Base-by-base conservation (phyloP, 2,329 filamentous ascomycete genomes). In the Sclerotinia subarctica region DNA sequence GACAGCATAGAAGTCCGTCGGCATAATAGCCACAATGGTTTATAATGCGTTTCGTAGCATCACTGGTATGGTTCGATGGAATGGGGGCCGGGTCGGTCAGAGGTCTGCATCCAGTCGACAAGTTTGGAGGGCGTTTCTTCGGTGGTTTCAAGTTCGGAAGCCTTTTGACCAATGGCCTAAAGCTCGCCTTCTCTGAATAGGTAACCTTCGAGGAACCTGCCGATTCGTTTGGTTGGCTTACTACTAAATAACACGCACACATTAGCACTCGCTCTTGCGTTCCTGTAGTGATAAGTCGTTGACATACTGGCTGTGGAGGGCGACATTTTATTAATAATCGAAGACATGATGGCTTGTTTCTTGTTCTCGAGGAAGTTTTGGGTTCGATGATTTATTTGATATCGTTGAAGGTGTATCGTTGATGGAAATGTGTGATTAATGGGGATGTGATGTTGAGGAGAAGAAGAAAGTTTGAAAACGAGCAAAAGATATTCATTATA, bases 111-210 rank as follows among this genome's bases (percentile, higher is more conserved):
- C 21, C 10, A 35, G 5, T 56, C 5, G 11, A 5, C 21, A 56
- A 56, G 11, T 6, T 35, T 35, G 19, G 13, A n/a, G 26, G 4
- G 4, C 21, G 13, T 54, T 54, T 15, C 29, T 7, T 54, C 21
- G 6, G 19, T 10, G 52, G 17, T 35, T 54, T 11, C 10, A 32
- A 54, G 19, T 2, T 42, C 5, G 38, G 13, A 1, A 42, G 38
- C 7, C 2, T 15, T 0, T 32, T 1, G 5, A 32, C 3, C 32
- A 32, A 32, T 32, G 32, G 32, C 1, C 3, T 6, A 1, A 5
- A 32, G 32, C 32, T 6, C 3, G 6, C 3, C 10, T 2, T 38
- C 35, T 38, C 1, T 38, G 35, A 3, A 6, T 13, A 13, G 7
- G 35, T 38, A 38, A 1, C 3, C 13, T 38, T 38, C 0, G 35